Conservation (phyloP, 78 protist genomes). For the Polysphondylium violaceum region DNA sequence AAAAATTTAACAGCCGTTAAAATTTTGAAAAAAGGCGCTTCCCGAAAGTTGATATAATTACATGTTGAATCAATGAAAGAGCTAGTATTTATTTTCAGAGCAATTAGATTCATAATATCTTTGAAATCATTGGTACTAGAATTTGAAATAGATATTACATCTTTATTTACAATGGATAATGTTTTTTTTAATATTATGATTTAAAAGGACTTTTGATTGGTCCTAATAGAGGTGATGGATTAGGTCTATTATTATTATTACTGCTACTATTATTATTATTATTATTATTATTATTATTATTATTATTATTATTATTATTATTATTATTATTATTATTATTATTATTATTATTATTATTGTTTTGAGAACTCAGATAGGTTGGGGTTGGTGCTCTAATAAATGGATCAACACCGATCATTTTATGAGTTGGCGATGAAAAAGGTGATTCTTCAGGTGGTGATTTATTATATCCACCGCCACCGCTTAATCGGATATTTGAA, state of each 20-base stretch:
- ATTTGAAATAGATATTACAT: too few species aligned
- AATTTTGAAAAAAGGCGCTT: too few species aligned
- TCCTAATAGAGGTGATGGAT: constrained; percentile 2
- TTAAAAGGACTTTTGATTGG: constrained; percentile 14
- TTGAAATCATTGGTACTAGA: too few species aligned
- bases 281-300: too few species aligned
- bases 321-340: background rate
- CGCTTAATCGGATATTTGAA: background rate
- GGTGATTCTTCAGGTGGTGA: constrained; percentile 23
- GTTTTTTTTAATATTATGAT: too few species aligned
- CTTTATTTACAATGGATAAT: too few species aligned
- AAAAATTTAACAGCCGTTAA: background rate
- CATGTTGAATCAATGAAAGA: too few species aligned
- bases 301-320: background rate
- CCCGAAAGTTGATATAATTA: too few species aligned
- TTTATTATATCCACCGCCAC: too few species aligned
- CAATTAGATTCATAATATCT: too few species aligned
- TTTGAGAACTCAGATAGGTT: background rate
- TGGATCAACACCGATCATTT: constrained; percentile 32
- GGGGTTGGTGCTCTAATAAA: background rate
- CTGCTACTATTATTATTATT: background rate
- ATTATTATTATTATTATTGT: background rate
- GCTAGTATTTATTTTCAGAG: too few species aligned
- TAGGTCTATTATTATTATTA: background rate
- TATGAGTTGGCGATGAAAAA: constrained; percentile 20